Percentiles rank a stretch among this genome's conserved stretches.
These are phyloP conservation scores for Pharus latifolius DNA, from an alignment of 176 grass and related monocot genomes.

Conservation along the genomic window DNA sequence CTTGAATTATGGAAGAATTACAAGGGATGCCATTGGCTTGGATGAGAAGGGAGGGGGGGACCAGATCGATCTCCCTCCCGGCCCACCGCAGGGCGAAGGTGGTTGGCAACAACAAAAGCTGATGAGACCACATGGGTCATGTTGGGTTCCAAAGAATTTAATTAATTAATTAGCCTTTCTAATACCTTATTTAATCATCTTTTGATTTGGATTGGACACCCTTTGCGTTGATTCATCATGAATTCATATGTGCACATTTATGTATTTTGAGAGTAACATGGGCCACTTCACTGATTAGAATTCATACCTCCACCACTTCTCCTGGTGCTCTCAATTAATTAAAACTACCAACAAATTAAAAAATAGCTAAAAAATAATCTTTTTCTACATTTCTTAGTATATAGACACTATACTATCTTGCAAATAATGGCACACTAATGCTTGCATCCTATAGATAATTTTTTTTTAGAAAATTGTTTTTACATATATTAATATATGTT, in stretches of 20 bases:
- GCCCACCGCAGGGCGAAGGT: not conserved
- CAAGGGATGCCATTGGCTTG: not conserved
- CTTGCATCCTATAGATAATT: too few relatives aligned
- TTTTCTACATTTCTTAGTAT: too few relatives aligned
- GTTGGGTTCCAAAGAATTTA: not conserved
- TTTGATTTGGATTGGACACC: not conserved
- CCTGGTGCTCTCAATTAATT: not conserved
- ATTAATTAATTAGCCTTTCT: not conserved
- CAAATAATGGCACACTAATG: too few relatives aligned
- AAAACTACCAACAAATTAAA: not conserved
- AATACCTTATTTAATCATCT: not conserved
- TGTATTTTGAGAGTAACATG: not conserved
- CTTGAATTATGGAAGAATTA: not conserved
- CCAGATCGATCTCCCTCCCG: not conserved
- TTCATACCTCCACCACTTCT: not conserved
- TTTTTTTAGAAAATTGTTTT: too few relatives aligned
- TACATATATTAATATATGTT: too few relatives aligned
- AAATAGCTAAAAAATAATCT: not conserved
- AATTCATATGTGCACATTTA: not conserved
- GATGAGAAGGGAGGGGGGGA: not conserved
- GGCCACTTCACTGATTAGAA: not conserved
- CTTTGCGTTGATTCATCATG: not conserved
- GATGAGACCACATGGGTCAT: constrained; percentile 14
- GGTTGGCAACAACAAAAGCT: not conserved
- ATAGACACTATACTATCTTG: too few relatives aligned